A percentile compares a stretch with the other conserved stretches of the same genome.
phyloP scores from a whole-genome alignment of 805 yeast genomes.

The Schwanniomyces yamadae region DNA sequence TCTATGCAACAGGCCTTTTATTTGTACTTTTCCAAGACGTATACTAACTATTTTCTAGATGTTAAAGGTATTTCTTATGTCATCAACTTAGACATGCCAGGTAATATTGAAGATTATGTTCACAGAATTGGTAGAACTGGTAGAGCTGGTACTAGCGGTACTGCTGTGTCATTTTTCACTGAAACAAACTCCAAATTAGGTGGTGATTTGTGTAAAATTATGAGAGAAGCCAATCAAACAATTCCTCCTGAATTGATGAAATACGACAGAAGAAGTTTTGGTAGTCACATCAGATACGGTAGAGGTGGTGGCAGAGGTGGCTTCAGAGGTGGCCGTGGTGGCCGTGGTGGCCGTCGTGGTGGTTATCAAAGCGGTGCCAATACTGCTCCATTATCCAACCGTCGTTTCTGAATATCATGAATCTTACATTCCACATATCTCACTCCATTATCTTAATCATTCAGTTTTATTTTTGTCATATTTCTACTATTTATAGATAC shows the following conservation, averaged over 20 bases:
- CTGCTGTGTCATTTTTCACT: slow-evolving; percentile 93
- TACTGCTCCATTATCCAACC: slow-evolving; percentile 44
- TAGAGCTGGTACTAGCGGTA: slow-evolving; percentile 96
- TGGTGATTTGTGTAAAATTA: slow-evolving; percentile 81
- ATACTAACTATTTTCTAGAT: slow-evolving; percentile 48
- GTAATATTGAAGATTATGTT: slow-evolving; percentile 96
- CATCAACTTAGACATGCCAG: slow-evolving; percentile 96
- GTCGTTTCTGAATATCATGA: slow-evolving; percentile 34
- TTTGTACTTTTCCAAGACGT: not conserved
- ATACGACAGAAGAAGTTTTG: slow-evolving; percentile 64
- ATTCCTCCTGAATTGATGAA: slow-evolving; percentile 77
- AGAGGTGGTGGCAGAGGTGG: slow-evolving; percentile 59
- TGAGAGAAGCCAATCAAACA: slow-evolving; percentile 93
- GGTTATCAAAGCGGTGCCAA: slow-evolving; percentile 46
- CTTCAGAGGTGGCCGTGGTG: slow-evolving; percentile 52
- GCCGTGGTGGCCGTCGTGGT: slow-evolving; percentile 55
- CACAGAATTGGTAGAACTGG: slow-evolving; percentile 99
- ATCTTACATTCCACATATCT: too few relatives aligned
- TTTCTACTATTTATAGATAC: too few relatives aligned
- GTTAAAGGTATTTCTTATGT: slow-evolving; percentile 96
- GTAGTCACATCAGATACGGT: slow-evolving; percentile 52
- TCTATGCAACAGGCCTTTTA: slow-evolving; percentile 2
- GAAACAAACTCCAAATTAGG: slow-evolving; percentile 85
- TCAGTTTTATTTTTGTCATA: not conserved
- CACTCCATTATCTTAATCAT: not conserved